These are phyloP conservation scores for Ustilago lituana DNA, from an alignment of 1,284 basidiomycete species.

Conservation along the genomic window DNA sequence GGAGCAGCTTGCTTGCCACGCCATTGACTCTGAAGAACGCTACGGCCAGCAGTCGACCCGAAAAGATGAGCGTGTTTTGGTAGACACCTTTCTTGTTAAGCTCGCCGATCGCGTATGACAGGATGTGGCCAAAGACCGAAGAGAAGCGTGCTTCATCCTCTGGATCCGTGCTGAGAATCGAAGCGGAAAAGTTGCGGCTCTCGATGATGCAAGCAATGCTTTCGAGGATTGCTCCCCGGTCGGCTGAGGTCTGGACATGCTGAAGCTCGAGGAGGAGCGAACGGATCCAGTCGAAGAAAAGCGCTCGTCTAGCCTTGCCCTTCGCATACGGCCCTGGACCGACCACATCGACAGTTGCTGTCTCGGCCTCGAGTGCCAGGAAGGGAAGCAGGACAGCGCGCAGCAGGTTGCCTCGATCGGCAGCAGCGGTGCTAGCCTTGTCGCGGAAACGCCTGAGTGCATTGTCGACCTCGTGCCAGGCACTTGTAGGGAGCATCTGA, in stretches of 20 bases:
- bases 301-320: conserved; percentile 47
- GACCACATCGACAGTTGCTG: conserved; percentile 42
- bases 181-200: conserved; percentile 55
- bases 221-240: conserved; percentile 62
- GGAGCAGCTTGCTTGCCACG: conserved; percentile 61
- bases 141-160: conserved; percentile 56
- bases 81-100: conserved; percentile 66
- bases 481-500: conserved; percentile 53
- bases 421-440: conserved; percentile 7
- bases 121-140: conserved; percentile 58
- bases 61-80: conserved; percentile 64
- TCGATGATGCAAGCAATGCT: conserved; percentile 64
- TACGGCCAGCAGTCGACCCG: conserved; percentile 58
- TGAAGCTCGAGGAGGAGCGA: conserved; percentile 57
- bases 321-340: conserved; percentile 39
- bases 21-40: conserved; percentile 61
- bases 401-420: conserved; percentile 57
- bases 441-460: conserved; percentile 55
- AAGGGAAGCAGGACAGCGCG: conserved; percentile 60
- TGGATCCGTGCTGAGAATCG: conserved; percentile 42
- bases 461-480: conserved; percentile 61
- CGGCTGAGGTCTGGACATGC: conserved; percentile 61
- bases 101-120: conserved; percentile 62
- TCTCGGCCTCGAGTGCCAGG: conserved; percentile 62
- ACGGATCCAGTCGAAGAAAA: conserved; percentile 65